Evolutionary conservation across 495 filamentous ascomycete species (phyloP).

Genomic region (Penicilliopsis zonata): DNA sequence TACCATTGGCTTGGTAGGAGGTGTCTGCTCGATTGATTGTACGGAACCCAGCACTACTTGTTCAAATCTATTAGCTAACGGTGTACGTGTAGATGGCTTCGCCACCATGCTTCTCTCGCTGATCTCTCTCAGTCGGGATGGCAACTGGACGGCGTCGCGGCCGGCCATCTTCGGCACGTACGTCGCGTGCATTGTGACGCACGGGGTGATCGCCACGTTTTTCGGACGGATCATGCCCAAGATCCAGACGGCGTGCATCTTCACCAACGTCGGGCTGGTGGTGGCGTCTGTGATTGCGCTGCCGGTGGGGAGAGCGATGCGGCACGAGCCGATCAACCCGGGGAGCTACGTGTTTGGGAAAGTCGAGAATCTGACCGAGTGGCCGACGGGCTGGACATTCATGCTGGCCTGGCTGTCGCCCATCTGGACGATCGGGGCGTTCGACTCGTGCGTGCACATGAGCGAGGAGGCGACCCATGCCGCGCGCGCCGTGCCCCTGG

Average conservation of each 20-base stretch:
- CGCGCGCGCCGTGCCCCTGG: conserved; percentile 45
- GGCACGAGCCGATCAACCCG: conserved; percentile 20
- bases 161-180: conserved; percentile 54
- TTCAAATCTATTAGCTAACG: no score
- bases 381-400: conserved; percentile 47
- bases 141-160: conserved; percentile 46
- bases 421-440: conserved; percentile 51
- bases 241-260: conserved; percentile 52
- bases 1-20: conserved; percentile 53
- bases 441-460: conserved; percentile 43
- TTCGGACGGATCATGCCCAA: conserved; percentile 50
- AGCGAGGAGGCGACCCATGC: conserved; percentile 50
- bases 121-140: conserved; percentile 52
- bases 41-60: no score
- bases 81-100: conserved; percentile 35
- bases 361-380: conserved; percentile 43
- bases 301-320: conserved; percentile 39
- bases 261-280: conserved; percentile 52
- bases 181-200: conserved; percentile 41
- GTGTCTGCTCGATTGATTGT: conserved; percentile 50
- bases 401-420: conserved; percentile 49
- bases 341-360: conserved; percentile 26
- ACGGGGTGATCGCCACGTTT: conserved; percentile 45
- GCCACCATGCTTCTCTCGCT: conserved; percentile 40
- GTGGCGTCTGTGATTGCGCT: conserved; percentile 53